Base-by-base conservation (phyloP, 768 basidiomycete species). In the Suillus ampliporus region DNA sequence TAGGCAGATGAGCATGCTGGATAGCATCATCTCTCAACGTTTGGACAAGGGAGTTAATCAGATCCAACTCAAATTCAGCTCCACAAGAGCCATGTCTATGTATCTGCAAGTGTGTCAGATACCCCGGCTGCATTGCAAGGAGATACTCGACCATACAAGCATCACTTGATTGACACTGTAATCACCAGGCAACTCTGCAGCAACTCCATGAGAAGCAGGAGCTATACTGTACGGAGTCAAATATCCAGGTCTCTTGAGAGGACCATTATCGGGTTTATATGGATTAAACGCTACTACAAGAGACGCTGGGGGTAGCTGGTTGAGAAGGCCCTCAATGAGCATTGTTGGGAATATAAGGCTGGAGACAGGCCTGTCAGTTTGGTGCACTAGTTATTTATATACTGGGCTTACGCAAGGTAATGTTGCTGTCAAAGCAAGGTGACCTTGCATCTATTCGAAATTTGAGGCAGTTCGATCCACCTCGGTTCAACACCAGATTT, bases 71-170 rank as follows among this genome's bases (percentile, higher is more conserved):
- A 40, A 3, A 17, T 5, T 9, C 68, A 47, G 78, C 80, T 61
- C 71, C 76, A 57, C 79, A 77, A 56, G 75, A 76, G 11, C 82
- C 81, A 60, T 83, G 81, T 56, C 79, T 65, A 64, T 76, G 78
- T 70, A 82, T 74, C 81, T 81, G 38, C 23, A n/a, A 19, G 15
- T 56, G 6, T 17, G 23, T 56, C 23, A 56, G 17, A 56, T 19
- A 14, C 26, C 11, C 23, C 17, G 10, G 10, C n/a, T n/a, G n/a
- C 38, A 19, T 40, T 3, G 17, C 23, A 40, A 19, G 38, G 38
- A 26, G 40, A 40, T 19, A 40, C 23, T 7, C 6, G 7, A 21
- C 3, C 54, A 56, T 64, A 77, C 77, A 54, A 75, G 69, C 69
- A 73, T 70, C 59, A 76, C 73, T 62, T 74, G 75, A 50, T 75